These are phyloP conservation scores for Biscogniauxia sp. DNA, from an alignment of 2,329 filamentous ascomycete species.

Conservation along the genomic window DNA sequence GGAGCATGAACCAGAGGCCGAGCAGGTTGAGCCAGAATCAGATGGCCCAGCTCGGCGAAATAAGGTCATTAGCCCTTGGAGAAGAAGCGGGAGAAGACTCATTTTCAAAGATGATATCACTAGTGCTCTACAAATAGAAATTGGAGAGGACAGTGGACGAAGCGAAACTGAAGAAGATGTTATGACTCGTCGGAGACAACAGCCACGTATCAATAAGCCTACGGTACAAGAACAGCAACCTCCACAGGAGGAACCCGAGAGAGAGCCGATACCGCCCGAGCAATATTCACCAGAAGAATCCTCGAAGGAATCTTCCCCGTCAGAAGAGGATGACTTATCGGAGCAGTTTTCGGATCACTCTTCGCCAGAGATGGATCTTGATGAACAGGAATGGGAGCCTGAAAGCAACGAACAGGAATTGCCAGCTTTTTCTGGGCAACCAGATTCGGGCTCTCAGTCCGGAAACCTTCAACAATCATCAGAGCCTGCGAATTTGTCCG, in stretches of 20 bases:
- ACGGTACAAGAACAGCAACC: slow-evolving; percentile 1
- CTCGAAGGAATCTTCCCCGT: neutral
- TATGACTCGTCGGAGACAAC: slow-evolving; percentile 8
- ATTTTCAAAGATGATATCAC: slow-evolving; percentile 34
- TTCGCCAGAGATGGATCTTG: neutral
- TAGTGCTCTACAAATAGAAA: slow-evolving; percentile 32
- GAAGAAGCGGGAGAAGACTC: slow-evolving; percentile 30
- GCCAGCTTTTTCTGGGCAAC: neutral
- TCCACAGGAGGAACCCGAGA: slow-evolving; percentile 19
- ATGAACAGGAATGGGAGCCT: neutral
- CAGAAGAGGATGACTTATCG: neutral
- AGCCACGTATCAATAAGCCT: neutral
- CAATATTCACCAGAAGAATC: neutral
- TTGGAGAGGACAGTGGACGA: slow-evolving; percentile 26
- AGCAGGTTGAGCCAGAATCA: slow-evolving; percentile 3
- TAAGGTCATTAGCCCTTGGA: slow-evolving; percentile 43
- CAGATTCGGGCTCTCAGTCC: neutral
- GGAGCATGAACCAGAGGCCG: slow-evolving; percentile 12
- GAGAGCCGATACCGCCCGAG: neutral
- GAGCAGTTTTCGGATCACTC: neutral
- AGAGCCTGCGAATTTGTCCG: slow-evolving; percentile 32
- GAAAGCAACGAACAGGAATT: neutral
- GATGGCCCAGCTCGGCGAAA: slow-evolving; percentile 24
- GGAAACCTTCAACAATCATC: neutral
- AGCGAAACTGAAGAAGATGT: slow-evolving; percentile 24